These are phyloP conservation scores for Ceratocystis ficicola DNA, from an alignment of 2,329 filamentous ascomycete genomes.

Conservation along the genomic window DNA sequence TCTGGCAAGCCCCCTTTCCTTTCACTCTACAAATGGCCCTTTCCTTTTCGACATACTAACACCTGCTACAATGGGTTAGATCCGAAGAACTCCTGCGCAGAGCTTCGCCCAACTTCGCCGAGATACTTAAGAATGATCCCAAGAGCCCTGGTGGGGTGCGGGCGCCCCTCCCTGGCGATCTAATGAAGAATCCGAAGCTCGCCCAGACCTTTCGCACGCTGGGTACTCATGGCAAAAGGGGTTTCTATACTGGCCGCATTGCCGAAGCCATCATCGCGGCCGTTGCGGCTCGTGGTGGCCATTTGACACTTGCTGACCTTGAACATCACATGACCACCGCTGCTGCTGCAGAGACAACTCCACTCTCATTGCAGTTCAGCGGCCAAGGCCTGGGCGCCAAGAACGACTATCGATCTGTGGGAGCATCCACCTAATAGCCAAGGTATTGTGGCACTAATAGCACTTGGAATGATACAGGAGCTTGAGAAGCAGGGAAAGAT, in stretches of 20 bases:
- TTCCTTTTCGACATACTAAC: neutral
- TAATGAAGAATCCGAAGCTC: conserved; percentile 75
- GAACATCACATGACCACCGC: conserved; percentile 55
- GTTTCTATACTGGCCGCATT: conserved; percentile 79
- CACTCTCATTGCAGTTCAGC: conserved; percentile 69
- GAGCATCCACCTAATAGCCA: conserved; percentile 96
- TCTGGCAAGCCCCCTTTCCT: conserved; percentile 43
- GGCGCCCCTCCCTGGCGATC: conserved; percentile 66
- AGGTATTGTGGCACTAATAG: conserved; percentile 89
- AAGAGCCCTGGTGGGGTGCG: conserved; percentile 56
- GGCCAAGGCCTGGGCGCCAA: conserved; percentile 46
- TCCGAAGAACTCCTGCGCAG: conserved; percentile 51
- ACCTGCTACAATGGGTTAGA: conserved; percentile 52
- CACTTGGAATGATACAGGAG: conserved; percentile 79
- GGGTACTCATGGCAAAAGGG: conserved; percentile 69
- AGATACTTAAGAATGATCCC: conserved; percentile 74
- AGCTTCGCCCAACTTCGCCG: conserved; percentile 73
- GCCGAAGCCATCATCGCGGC: conserved; percentile 72
- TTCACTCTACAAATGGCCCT: neutral
- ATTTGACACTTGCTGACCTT: conserved; percentile 68
- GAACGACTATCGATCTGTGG: conserved; percentile 68
- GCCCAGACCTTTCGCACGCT: conserved; percentile 71
- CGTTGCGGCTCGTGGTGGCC: conserved; percentile 61
- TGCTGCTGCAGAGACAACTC: conserved; percentile 55
- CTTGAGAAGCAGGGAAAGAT: conserved; percentile 67